Evolutionary conservation across 106 monocot species (phyloP).

Genomic region (Amphibolis antarctica): DNA sequence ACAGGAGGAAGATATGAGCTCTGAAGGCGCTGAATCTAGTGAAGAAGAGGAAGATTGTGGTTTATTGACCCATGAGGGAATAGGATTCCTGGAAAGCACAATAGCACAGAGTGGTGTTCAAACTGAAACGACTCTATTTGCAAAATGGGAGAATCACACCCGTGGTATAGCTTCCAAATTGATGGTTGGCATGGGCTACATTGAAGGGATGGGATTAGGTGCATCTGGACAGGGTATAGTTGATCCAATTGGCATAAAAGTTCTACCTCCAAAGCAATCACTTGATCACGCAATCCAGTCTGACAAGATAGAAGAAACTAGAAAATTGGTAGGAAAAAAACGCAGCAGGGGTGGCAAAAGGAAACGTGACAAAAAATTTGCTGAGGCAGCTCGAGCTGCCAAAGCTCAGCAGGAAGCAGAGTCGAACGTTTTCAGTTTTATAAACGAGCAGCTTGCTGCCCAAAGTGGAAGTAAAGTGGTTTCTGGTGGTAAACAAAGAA

Average conservation of each 20-base stretch:
- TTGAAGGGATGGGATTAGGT: conserved; percentile 86
- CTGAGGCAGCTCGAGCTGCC: conserved; percentile 41
- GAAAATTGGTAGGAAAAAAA: conserved; percentile 29
- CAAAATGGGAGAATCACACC: conserved; percentile 91
- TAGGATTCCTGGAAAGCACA: conserved; percentile 55
- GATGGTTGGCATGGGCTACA: conserved; percentile 96
- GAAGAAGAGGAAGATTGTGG: conserved; percentile 40
- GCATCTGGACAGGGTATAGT: conserved; percentile 72
- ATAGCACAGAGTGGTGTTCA: conserved; percentile 52
- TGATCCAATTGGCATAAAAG: conserved; percentile 61
- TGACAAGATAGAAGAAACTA: conserved; percentile 16
- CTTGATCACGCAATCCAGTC: conserved; percentile 64
- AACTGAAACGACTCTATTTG: conserved; percentile 77
- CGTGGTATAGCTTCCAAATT: conserved; percentile 92
- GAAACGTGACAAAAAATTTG: conserved; percentile 61
- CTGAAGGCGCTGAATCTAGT: conserved; percentile 16
- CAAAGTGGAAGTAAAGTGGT: conserved; percentile 19
- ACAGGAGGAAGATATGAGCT: conserved; percentile 16
- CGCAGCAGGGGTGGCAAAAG: conserved; percentile 76
- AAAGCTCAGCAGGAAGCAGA: conserved; percentile 38
- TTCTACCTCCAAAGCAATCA: conserved; percentile 62
- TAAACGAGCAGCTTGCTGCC: conserved; percentile 64
- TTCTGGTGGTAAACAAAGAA: conserved; percentile 16
- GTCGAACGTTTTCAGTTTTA: conserved; percentile 72
- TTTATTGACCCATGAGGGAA: conserved; percentile 27